Conservation (phyloP, 352 stramenopile genomes). For the Phytophthora ohioensis region DNA sequence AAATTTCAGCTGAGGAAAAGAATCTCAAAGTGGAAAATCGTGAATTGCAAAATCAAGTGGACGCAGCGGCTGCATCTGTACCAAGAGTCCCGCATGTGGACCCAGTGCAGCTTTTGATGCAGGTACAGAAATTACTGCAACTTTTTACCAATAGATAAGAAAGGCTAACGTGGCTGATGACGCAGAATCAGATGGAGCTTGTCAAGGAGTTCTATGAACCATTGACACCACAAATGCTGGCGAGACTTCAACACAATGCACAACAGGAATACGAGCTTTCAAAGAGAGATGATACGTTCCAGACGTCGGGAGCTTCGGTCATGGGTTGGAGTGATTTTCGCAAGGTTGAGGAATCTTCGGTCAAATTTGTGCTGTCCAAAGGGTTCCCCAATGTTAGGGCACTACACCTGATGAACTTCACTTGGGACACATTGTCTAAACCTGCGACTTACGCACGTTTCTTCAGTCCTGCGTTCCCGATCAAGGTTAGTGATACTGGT, state of each 20-base stretch:
- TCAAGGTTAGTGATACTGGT: constrained; percentile 32
- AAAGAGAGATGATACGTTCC: constrained; percentile 35
- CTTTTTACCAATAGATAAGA: not conserved
- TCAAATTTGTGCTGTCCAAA: constrained; percentile 63
- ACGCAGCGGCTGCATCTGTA: constrained; percentile 10
- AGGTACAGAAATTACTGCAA: constrained; percentile 15
- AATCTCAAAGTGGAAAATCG: constrained; percentile 47
- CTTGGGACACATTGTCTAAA: constrained; percentile 42
- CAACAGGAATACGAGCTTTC: constrained; percentile 45
- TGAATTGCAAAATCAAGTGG: constrained; percentile 32
- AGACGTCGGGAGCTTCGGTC: constrained; percentile 43
- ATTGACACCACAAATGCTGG: constrained; percentile 24
- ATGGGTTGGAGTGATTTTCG: constrained; percentile 67
- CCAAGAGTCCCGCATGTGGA: constrained; percentile 25
- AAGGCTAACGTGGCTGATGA: constrained; percentile 6
- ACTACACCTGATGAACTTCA: constrained; percentile 48
- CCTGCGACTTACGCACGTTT: constrained; percentile 49
- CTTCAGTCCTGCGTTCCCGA: constrained; percentile 47
- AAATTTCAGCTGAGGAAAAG: constrained; percentile 47
- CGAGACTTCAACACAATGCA: constrained; percentile 29
- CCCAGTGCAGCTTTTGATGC: constrained; percentile 36
- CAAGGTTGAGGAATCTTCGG: constrained; percentile 44
- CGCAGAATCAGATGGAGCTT: constrained; percentile 49
- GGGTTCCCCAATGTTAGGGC: constrained; percentile 45
- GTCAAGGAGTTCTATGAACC: constrained; percentile 55